Evolutionary conservation across 2,329 filamentous ascomycete species (phyloP).

Genomic region (Alternaria arborescens): DNA sequence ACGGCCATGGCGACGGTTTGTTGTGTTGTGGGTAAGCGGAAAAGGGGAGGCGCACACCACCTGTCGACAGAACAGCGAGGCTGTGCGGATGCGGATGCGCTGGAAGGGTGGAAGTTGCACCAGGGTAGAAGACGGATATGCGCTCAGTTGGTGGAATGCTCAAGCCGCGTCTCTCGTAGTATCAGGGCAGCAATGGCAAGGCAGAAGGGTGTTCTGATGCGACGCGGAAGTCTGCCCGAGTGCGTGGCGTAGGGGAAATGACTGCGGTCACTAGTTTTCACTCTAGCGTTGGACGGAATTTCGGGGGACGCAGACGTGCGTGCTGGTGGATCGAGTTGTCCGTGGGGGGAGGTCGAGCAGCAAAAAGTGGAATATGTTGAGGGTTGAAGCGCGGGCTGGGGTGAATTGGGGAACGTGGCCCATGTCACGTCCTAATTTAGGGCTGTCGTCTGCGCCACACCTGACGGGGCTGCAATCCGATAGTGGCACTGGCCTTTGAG

Average conservation of each 20-base stretch:
- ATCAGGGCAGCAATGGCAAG: background rate
- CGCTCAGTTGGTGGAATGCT: background rate
- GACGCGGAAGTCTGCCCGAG: slow-evolving; percentile 11
- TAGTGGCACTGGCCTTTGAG: slow-evolving; percentile 16
- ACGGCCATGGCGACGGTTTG: slow-evolving; percentile 58
- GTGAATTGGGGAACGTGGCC: slow-evolving; percentile 16
- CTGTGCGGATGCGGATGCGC: slow-evolving; percentile 15
- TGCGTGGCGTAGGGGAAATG: slow-evolving; percentile 1
- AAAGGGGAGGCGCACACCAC: slow-evolving; percentile 16
- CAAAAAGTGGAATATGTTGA: background rate
- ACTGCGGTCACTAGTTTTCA: background rate
- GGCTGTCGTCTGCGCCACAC: slow-evolving; percentile 16
- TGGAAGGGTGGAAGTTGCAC: slow-evolving; percentile 1
- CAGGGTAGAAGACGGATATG: background rate
- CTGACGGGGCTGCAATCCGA: background rate
- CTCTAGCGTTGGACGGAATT: background rate
- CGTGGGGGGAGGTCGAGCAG: background rate
- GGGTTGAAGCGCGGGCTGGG: slow-evolving; percentile 6
- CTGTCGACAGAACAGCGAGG: slow-evolving; percentile 12
- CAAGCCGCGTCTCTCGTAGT: background rate
- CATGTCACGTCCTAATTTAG: slow-evolving; percentile 8
- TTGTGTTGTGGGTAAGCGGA: slow-evolving; percentile 16
- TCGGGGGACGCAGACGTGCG: background rate
- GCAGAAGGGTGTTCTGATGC: background rate
- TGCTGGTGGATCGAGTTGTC: background rate